Evolutionary conservation across 768 basidiomycete genomes (phyloP).

Genomic region (Suillus fuscotomentosus): DNA sequence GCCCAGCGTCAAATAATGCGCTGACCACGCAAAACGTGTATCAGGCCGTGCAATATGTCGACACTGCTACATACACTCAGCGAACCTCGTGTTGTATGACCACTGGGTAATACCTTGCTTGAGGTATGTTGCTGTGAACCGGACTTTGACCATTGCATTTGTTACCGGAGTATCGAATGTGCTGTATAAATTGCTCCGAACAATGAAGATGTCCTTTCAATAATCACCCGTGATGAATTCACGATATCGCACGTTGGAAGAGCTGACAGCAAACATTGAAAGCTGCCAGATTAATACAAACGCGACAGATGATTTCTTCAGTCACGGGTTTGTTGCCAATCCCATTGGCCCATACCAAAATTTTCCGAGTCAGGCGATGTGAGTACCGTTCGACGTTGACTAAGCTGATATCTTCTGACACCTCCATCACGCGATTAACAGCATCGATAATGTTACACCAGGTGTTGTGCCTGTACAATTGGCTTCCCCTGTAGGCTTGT

Average conservation of each 20-base stretch:
- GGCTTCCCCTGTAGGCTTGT: not conserved
- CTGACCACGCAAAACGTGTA: not conserved
- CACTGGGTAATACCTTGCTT: not conserved
- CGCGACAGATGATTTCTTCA: not conserved
- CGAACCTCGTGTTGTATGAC: not conserved
- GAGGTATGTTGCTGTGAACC: not conserved
- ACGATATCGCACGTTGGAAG: not conserved
- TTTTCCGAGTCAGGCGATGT: not conserved
- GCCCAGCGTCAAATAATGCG: not conserved
- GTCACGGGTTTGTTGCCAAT: not conserved
- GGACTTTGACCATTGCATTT: not conserved
- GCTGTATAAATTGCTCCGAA: not conserved
- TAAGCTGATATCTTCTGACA: not conserved
- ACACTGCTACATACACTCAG: not conserved
- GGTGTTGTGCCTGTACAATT: not conserved
- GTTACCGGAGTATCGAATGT: not conserved
- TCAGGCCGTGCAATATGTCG: not conserved
- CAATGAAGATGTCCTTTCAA: not conserved
- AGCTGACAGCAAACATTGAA: not conserved
- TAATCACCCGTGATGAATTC: not conserved
- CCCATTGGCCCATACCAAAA: not conserved
- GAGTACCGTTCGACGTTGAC: not conserved
- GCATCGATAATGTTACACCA: not conserved
- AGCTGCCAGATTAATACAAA: not conserved
- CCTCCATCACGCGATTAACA: not conserved